Conservation (phyloP, 2,329 filamentous ascomycete genomes). For the Pseudogymnoascus sp. region DNA sequence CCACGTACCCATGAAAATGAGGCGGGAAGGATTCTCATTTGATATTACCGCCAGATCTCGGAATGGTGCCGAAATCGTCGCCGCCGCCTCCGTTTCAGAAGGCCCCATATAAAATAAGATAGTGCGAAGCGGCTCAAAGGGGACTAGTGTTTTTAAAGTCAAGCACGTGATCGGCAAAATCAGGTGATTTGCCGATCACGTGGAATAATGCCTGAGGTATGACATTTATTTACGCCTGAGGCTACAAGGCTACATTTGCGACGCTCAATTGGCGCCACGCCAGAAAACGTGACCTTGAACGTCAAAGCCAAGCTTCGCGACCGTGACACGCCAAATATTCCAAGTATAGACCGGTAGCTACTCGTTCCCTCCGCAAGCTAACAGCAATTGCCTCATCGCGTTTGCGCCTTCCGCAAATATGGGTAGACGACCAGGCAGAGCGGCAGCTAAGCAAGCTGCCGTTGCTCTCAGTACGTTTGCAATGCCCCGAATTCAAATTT, state of each 20-base stretch:
- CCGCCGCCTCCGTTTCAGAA: conserved; percentile 6
- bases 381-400: conserved; percentile 7
- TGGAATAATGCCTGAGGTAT: neutral
- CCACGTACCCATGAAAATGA: conserved; percentile 3
- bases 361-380: neutral
- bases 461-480: conserved; percentile 42
- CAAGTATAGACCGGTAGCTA: conserved; percentile 15
- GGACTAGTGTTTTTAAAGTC: neutral
- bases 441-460: conserved; percentile 44
- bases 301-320: conserved; percentile 6
- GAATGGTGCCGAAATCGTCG: conserved; percentile 2
- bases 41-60: neutral
- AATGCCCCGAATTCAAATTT: conserved; percentile 1
- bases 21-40: neutral
- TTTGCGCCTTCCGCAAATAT: conserved; percentile 19
- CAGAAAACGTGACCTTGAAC: conserved; percentile 11
- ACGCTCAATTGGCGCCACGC: neutral
- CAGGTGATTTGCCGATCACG: neutral
- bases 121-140: neutral
- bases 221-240: neutral
- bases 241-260: neutral
- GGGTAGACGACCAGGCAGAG: conserved; percentile 44
- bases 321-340: conserved; percentile 8
- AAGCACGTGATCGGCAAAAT: neutral
- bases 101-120: neutral